Conservation (phyloP, 768 basidiomycete species). For the Boletales sp. region DNA sequence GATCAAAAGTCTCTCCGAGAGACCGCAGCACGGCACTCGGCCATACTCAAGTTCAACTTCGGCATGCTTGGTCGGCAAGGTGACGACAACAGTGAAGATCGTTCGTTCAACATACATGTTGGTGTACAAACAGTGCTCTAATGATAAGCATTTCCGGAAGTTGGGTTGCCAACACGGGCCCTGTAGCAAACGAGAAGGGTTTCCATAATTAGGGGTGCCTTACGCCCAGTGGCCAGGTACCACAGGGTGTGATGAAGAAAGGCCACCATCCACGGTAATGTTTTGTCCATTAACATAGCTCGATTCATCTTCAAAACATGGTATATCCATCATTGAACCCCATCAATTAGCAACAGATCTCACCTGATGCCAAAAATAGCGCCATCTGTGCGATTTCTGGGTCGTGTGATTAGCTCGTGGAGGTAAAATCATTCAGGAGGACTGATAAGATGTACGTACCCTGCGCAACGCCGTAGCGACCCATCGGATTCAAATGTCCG, state of each 20-base stretch:
- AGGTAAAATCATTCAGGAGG: constrained; percentile 10
- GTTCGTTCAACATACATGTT: too few species aligned
- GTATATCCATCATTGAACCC: constrained; percentile 3
- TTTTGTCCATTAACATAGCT: constrained; percentile 93
- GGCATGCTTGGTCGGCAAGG: too few species aligned
- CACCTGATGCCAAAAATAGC: constrained; percentile 85
- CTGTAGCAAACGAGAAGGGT: too few species aligned
- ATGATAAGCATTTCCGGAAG: too few species aligned
- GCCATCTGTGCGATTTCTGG: constrained; percentile 84
- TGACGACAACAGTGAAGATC: too few species aligned
- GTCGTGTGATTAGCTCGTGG: constrained; percentile 10
- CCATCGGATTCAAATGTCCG: constrained; percentile 76
- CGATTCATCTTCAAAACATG: constrained; percentile 59
- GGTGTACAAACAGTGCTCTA: too few species aligned
- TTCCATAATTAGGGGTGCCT: background rate
- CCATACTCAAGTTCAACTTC: too few species aligned
- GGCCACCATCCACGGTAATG: constrained; percentile 82
- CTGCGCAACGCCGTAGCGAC: constrained; percentile 77
- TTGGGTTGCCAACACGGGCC: too few species aligned
- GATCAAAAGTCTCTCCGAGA: too few species aligned
- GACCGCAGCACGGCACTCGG: too few species aligned
- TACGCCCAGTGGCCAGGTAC: constrained; percentile 71
- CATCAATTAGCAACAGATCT: constrained; percentile 14
- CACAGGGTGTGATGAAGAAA: constrained; percentile 77
- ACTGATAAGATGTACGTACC: constrained; percentile 40